Evolutionary conservation across 345 rosid species (phyloP).

Genomic region (Eutrema heterophyllum): DNA sequence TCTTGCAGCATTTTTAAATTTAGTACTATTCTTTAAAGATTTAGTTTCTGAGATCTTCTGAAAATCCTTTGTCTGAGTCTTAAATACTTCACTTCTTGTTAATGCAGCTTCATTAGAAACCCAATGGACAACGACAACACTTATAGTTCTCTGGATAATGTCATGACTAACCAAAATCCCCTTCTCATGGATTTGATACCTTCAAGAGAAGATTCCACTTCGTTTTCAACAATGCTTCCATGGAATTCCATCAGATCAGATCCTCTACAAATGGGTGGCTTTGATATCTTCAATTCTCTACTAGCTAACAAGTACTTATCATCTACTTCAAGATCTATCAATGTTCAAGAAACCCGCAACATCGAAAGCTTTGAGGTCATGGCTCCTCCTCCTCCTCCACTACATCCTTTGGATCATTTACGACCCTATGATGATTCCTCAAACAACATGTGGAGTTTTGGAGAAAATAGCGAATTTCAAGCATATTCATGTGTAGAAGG

Average conservation of each 20-base stretch:
- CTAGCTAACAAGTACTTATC: slow-evolving; percentile 22
- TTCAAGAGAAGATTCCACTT: slow-evolving; percentile 26
- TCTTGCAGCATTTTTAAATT: slow-evolving; percentile 15
- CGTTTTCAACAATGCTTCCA: slow-evolving; percentile 26
- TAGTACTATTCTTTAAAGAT: slow-evolving; percentile 18
- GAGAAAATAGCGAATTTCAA: slow-evolving; percentile 37
- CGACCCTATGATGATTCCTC: slow-evolving; percentile 28
- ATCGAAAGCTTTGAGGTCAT: slow-evolving; percentile 12
- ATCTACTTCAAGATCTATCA: slow-evolving; percentile 19
- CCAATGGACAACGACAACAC: slow-evolving; percentile 47
- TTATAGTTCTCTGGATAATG: slow-evolving; percentile 38
- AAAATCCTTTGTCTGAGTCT: slow-evolving; percentile 15
- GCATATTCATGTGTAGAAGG: slow-evolving; percentile 32
- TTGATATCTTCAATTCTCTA: slow-evolving; percentile 26
- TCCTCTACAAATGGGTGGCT: slow-evolving; percentile 34
- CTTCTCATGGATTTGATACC: slow-evolving; percentile 33
- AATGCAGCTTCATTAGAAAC: slow-evolving; percentile 21
- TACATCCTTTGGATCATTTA: slow-evolving; percentile 15
- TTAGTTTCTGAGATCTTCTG: slow-evolving; percentile 20
- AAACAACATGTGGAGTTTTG: slow-evolving; percentile 31
- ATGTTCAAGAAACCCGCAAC: slow-evolving; percentile 22
- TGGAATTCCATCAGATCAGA: slow-evolving; percentile 28
- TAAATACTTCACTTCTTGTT: slow-evolving; percentile 10
- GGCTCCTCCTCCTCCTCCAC: slow-evolving; percentile 22
- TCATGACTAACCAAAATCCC: slow-evolving; percentile 33